Evolutionary conservation across 2,329 filamentous ascomycete genomes (phyloP).

Genomic region (Cercospora sp.): DNA sequence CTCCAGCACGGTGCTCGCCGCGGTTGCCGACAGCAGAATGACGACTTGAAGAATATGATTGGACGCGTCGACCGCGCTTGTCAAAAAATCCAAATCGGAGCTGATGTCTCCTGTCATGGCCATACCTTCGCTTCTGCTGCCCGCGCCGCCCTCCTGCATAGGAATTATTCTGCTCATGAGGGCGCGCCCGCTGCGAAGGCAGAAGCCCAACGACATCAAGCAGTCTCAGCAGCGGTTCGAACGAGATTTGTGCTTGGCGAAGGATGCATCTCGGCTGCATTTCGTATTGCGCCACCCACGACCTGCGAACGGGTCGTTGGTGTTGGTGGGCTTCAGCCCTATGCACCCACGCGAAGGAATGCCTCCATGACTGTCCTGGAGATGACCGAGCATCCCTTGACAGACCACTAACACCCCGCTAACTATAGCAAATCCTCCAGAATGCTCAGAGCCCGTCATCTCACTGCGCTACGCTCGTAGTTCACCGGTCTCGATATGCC

Average conservation of each 20-base stretch:
- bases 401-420: background rate
- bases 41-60: background rate
- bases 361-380: background rate
- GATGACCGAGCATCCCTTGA: background rate
- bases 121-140: too few species aligned
- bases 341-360: background rate
- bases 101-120: background rate
- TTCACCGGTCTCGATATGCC: background rate
- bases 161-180: background rate
- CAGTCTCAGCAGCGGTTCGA: background rate
- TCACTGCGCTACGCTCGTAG: background rate
- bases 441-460: background rate
- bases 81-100: background rate
- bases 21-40: background rate
- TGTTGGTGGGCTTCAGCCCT: background rate
- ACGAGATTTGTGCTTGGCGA: background rate
- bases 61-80: background rate
- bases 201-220: background rate
- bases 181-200: background rate
- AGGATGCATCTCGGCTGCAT: background rate
- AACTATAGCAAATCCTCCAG: background rate
- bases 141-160: background rate
- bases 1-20: background rate
- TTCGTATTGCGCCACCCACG: background rate
- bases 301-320: background rate